These are phyloP conservation scores for Penicillium brasilianum DNA, from an alignment of 2,329 filamentous ascomycete species.

Conservation along the genomic window DNA sequence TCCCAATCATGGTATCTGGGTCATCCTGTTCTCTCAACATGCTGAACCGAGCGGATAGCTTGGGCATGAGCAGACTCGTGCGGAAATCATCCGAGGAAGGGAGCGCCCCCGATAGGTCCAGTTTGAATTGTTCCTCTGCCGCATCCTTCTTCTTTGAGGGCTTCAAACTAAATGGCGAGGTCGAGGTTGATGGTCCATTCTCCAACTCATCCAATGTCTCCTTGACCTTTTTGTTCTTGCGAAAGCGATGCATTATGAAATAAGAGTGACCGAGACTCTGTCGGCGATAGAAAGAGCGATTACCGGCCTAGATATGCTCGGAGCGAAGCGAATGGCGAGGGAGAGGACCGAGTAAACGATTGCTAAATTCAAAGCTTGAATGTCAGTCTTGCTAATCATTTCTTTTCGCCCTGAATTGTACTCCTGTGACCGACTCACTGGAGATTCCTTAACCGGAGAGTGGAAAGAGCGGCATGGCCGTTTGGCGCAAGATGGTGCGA, in stretches of 20 bases:
- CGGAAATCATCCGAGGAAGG: constrained; percentile 88
- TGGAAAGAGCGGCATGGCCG: constrained; percentile 30
- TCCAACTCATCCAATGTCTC: constrained; percentile 33
- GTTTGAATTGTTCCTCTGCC: constrained; percentile 57
- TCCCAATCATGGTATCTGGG: constrained; percentile 83
- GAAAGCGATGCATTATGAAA: constrained; percentile 48
- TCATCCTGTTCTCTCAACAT: constrained; percentile 97
- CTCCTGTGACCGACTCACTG: constrained; percentile 15
- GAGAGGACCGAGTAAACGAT: constrained; percentile 12
- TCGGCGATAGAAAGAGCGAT: constrained; percentile 9
- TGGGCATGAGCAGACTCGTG: constrained; percentile 94
- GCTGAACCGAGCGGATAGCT: constrained; percentile 91
- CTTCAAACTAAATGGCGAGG: constrained; percentile 40
- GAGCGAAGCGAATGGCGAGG: constrained; percentile 11
- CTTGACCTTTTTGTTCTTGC: constrained; percentile 46
- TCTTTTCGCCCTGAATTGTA: background rate
- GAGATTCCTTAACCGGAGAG: constrained; percentile 22
- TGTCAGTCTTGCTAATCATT: constrained; percentile 8
- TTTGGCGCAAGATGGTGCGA: constrained; percentile 14
- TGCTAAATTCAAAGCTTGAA: background rate
- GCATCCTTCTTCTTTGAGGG: constrained; percentile 56
- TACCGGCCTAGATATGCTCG: constrained; percentile 7
- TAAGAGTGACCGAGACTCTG: background rate
- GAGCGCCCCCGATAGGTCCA: constrained; percentile 75
- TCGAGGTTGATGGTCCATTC: constrained; percentile 44